phyloP scores from a whole-genome alignment of 176 grass and related monocot genomes.

The Eleusine indica region DNA sequence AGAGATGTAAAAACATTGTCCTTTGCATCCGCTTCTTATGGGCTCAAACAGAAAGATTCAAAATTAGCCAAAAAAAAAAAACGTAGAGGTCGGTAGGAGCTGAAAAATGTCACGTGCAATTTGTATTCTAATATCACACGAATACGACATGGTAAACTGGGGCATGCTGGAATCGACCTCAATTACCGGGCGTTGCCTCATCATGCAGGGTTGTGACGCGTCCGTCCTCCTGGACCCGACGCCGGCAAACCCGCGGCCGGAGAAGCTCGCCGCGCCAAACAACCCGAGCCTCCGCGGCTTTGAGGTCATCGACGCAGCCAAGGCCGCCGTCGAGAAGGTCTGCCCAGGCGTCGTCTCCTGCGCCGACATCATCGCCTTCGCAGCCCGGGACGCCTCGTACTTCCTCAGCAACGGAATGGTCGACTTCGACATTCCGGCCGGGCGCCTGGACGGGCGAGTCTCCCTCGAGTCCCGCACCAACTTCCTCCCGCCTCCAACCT shows the following conservation, averaged over 20 bases:
- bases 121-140: no score
- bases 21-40: no score
- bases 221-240: slow-evolving; percentile 43
- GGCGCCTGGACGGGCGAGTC: slow-evolving; percentile 47
- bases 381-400: slow-evolving; percentile 42
- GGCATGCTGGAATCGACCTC: not conserved
- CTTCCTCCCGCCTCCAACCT: slow-evolving; percentile 8
- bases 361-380: slow-evolving; percentile 60
- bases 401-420: slow-evolving; percentile 30
- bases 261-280: slow-evolving; percentile 37
- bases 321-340: slow-evolving; percentile 41
- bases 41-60: no score
- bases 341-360: slow-evolving; percentile 50
- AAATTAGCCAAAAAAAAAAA: no score
- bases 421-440: slow-evolving; percentile 33
- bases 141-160: not conserved
- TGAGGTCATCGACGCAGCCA: slow-evolving; percentile 64
- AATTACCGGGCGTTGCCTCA: not conserved
- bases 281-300: slow-evolving; percentile 65
- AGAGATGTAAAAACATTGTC: no score
- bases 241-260: slow-evolving; percentile 32
- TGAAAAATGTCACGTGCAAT: no score
- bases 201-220: slow-evolving; percentile 20
- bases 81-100: no score
- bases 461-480: not conserved